Evolutionary conservation across 2,329 filamentous ascomycete genomes (phyloP).

Genomic region (Cercospora sp.): DNA sequence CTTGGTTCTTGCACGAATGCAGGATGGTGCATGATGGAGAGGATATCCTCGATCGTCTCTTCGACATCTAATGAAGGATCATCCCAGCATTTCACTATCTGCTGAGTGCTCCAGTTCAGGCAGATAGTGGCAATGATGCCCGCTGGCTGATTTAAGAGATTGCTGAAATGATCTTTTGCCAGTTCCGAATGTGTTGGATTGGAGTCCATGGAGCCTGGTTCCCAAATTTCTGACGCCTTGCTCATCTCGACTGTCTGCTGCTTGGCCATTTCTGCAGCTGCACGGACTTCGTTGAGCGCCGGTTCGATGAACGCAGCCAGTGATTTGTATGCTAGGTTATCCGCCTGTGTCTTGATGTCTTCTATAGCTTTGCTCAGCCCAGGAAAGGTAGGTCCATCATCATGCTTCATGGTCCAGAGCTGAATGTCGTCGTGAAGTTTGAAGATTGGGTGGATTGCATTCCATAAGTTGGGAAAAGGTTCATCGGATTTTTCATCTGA

Average conservation of each 20-base stretch:
- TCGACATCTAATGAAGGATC: neutral
- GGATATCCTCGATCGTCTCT: neutral
- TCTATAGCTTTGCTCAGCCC: slow-evolving; percentile 7
- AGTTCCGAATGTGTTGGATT: slow-evolving; percentile 82
- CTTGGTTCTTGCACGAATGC: neutral
- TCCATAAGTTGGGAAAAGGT: slow-evolving; percentile 55
- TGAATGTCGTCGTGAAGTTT: slow-evolving; percentile 86
- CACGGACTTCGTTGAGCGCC: slow-evolving; percentile 77
- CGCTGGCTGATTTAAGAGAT: slow-evolving; percentile 80
- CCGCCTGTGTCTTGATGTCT: slow-evolving; percentile 4
- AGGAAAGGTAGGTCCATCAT: slow-evolving; percentile 7
- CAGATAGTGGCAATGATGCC: slow-evolving; percentile 45
- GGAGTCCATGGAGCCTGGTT: slow-evolving; percentile 67
- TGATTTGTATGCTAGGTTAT: slow-evolving; percentile 8
- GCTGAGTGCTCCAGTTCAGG: neutral
- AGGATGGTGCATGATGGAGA: neutral
- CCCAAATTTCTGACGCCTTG: slow-evolving; percentile 35
- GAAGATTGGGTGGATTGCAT: slow-evolving; percentile 81
- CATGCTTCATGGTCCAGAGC: slow-evolving; percentile 37
- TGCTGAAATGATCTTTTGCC: slow-evolving; percentile 84
- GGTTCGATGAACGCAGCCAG: slow-evolving; percentile 66
- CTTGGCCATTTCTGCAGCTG: slow-evolving; percentile 69
- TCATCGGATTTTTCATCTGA: neutral
- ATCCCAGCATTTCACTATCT: slow-evolving; percentile 5
- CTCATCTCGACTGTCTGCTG: slow-evolving; percentile 46